Evolutionary conservation across 371 early-diverging fungal genomes (phyloP), one percentile per base, ranked within the genome.

Genomic region (Mortierella sp.): DNA sequence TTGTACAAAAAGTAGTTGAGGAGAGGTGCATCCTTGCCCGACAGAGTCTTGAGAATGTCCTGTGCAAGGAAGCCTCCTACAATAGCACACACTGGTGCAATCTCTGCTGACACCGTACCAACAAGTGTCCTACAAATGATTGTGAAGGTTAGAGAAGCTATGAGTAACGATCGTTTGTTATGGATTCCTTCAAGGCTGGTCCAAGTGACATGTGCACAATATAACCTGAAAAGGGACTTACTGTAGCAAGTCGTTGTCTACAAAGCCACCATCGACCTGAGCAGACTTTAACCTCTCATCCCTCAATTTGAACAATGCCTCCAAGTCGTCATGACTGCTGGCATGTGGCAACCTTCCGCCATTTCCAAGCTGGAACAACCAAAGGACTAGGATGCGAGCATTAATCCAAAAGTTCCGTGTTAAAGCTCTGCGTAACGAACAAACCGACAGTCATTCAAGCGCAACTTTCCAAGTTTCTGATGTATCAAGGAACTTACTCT

Each of bases 41-140:
- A 94, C 12, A 98, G 80, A 7, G 95, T 94, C 87, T 96, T 95
- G 55, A 98, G 89, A 35, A 96, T 92, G 72, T 98, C 98, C 77
- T 98, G 98, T 0, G 97, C 95, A 55, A 97, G 88, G 1, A 97
- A 91, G 16, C 97, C 98, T 48, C 98, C 98, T 0, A 97, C 88
- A 74, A 98, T 94, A 4, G 98, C 95, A 58, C 95, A 93, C 11
- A 96, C 92, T 29, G 97, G 94, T 1, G 92, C 85, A 54, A 96
- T 80, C 83, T 97, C 98, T 0, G 93, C 90, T 44, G 90, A 81
- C 60, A 80, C 81, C 65, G 90, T 81, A 8, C 72, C 60, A 27
- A 83, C 82, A 35, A 93, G 82, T 10, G 89, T 79, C 56, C 92
- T 94, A 76, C 0, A 41, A 41, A 48, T 60, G 12, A 24, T 54